Conservation (phyloP, 1,139 yeast species). For the Petasospora fabianii region DNA sequence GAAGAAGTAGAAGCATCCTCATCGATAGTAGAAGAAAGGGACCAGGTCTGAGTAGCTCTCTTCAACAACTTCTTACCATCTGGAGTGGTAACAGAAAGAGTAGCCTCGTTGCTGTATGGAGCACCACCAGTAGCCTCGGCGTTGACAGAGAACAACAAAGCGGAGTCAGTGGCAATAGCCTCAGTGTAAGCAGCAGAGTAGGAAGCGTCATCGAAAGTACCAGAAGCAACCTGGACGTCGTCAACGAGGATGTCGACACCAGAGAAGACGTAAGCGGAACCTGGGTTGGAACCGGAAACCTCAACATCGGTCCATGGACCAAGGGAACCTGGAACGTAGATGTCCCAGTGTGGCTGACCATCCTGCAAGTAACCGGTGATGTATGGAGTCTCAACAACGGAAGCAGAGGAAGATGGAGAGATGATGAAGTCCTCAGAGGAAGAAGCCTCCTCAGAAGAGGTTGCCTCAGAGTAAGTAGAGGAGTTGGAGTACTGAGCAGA, state of each 20-base stretch:
- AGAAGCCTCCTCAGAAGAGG: slow-evolving; percentile 15
- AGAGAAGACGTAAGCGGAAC: slow-evolving; percentile 19
- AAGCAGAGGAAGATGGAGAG: slow-evolving; percentile 17
- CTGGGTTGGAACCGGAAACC: slow-evolving; percentile 19
- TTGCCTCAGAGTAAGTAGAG: slow-evolving; percentile 18
- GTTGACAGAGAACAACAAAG: slow-evolving; percentile 16
- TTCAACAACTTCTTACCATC: slow-evolving; percentile 22
- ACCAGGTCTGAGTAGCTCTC: slow-evolving; percentile 17
- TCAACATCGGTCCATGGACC: slow-evolving; percentile 24
- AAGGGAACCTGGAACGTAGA: slow-evolving; percentile 21
- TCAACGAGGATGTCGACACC: slow-evolving; percentile 16
- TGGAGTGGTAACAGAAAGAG: slow-evolving; percentile 21
- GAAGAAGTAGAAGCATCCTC: slow-evolving; percentile 11
- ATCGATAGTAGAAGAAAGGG: slow-evolving; percentile 14
- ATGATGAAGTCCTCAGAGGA: slow-evolving; percentile 18
- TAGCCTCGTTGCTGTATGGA: slow-evolving; percentile 20
- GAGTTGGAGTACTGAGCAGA: slow-evolving; percentile 26
- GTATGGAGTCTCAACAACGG: slow-evolving; percentile 21
- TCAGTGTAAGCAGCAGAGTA: slow-evolving; percentile 17
- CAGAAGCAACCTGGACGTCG: slow-evolving; percentile 19
- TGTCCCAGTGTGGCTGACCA: slow-evolving; percentile 26
- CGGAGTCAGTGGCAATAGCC: slow-evolving; percentile 9
- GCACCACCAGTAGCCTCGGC: slow-evolving; percentile 19
- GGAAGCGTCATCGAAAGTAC: slow-evolving; percentile 10
- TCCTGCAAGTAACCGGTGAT: slow-evolving; percentile 21